phyloP scores from a whole-genome alignment of 2,329 filamentous ascomycete genomes.

The Neobulgaria alba region DNA sequence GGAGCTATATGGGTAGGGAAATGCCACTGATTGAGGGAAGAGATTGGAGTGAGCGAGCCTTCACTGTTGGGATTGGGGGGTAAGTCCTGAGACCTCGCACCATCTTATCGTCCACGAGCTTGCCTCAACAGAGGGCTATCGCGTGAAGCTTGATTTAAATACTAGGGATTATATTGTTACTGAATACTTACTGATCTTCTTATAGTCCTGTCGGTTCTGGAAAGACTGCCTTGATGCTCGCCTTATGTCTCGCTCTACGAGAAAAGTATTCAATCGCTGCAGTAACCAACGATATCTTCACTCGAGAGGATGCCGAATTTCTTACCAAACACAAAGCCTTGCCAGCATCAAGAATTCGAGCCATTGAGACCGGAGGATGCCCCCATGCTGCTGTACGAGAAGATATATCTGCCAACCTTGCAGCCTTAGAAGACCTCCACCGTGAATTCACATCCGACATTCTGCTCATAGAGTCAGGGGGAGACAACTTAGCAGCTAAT shows the following conservation, averaged over 20 bases:
- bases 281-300: constrained; percentile 99
- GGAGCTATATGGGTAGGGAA: constrained; percentile 81
- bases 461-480: constrained; percentile 88
- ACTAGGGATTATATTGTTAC: no score
- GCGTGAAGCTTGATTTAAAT: no score
- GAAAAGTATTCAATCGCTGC: constrained; percentile 79
- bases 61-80: constrained; percentile 98
- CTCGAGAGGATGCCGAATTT: constrained; percentile 95
- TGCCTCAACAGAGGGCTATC: constrained; percentile 12
- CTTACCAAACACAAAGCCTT: constrained; percentile 80
- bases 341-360: constrained; percentile 73
- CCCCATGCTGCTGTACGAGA: constrained; percentile 95
- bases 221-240: constrained; percentile 95
- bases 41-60: constrained; percentile 81
- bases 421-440: constrained; percentile 84
- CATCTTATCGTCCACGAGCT: constrained; percentile 1
- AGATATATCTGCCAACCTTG: constrained; percentile 90
- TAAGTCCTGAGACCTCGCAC: constrained; percentile 36
- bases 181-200: constrained; percentile 9
- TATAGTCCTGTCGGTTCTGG: constrained; percentile 85
- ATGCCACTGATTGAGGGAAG: constrained; percentile 88
- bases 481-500: constrained; percentile 95
- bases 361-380: constrained; percentile 96
- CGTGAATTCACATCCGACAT: constrained; percentile 70
- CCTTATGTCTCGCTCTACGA: constrained; percentile 78